These are phyloP conservation scores for Phalaenopsis equestris DNA, from an alignment of 106 monocot species.

Conservation along the genomic window DNA sequence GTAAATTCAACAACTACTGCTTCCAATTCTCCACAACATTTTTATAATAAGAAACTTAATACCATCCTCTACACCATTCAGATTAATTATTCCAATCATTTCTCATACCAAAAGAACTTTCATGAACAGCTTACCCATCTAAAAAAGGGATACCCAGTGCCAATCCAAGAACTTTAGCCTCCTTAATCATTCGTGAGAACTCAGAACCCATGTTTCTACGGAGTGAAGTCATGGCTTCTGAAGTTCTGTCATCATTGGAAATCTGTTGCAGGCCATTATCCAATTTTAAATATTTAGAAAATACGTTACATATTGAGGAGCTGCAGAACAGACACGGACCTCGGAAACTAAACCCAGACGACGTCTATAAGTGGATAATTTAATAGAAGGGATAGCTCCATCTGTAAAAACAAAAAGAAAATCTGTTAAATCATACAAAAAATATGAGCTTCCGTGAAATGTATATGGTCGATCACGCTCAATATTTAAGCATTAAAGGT, in stretches of 20 bases:
- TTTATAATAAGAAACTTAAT: not conserved
- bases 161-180: constrained; percentile 73
- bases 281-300: not conserved
- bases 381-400: constrained; percentile 88
- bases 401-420: constrained; percentile 29
- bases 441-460: not conserved
- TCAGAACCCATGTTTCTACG: constrained; percentile 75
- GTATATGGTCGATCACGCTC: not conserved
- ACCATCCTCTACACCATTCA: not conserved
- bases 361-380: constrained; percentile 64
- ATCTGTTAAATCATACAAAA: not conserved
- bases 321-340: constrained; percentile 14
- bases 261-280: constrained; percentile 19
- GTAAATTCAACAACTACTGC: not conserved
- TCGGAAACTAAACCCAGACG: constrained; percentile 44
- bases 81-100: not conserved
- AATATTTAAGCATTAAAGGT: not conserved
- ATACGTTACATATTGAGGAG: not conserved
- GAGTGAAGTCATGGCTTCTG: constrained; percentile 36
- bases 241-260: constrained; percentile 29
- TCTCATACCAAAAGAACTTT: not conserved
- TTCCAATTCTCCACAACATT: not conserved
- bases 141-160: constrained; percentile 85
- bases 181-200: constrained; percentile 91
- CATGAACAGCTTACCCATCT: constrained; percentile 61